phyloP scores from a whole-genome alignment of 495 filamentous ascomycete genomes.

The Hypoxylon fragiforme region DNA sequence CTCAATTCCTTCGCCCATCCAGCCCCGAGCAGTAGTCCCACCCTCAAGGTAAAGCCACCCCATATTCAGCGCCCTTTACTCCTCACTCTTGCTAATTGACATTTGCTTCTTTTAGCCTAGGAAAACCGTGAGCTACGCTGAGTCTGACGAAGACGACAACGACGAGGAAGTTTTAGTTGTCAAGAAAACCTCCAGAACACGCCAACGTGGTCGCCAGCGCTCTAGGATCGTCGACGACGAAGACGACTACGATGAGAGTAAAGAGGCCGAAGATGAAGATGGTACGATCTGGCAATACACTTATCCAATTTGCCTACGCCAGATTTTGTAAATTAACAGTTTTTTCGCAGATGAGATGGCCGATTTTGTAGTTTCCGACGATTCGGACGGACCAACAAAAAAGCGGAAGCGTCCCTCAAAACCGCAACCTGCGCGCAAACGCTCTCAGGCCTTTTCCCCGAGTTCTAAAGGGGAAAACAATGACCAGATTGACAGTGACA shows the following conservation, averaged over 20 bases:
- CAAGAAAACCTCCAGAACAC: constrained; percentile 40
- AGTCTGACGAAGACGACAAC: constrained; percentile 62
- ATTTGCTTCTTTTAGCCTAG: constrained; percentile 43
- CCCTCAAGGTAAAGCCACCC: constrained; percentile 55
- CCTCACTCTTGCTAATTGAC: constrained; percentile 7
- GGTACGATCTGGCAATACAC: constrained; percentile 39
- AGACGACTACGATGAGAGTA: constrained; percentile 72
- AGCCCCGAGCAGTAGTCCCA: constrained; percentile 57
- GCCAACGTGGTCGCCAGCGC: constrained; percentile 39
- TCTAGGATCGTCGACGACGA: constrained; percentile 51
- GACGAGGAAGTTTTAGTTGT: constrained; percentile 59
- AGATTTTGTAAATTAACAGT: constrained; percentile 11
- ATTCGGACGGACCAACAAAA: constrained; percentile 66
- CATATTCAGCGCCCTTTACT: not conserved
- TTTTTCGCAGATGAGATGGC: constrained; percentile 64
- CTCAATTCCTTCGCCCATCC: constrained; percentile 14
- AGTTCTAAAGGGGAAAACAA: constrained; percentile 35
- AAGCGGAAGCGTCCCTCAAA: constrained; percentile 71
- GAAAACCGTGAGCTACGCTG: constrained; percentile 65
- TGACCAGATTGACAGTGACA: constrained; percentile 35
- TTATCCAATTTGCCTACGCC: not conserved
- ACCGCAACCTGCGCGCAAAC: constrained; percentile 58
- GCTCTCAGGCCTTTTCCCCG: constrained; percentile 54
- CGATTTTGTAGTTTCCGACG: constrained; percentile 86
- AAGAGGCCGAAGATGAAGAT: constrained; percentile 64